phyloP scores from a whole-genome alignment of 306 rosid species.

The Trichosanthes truncata region DNA sequence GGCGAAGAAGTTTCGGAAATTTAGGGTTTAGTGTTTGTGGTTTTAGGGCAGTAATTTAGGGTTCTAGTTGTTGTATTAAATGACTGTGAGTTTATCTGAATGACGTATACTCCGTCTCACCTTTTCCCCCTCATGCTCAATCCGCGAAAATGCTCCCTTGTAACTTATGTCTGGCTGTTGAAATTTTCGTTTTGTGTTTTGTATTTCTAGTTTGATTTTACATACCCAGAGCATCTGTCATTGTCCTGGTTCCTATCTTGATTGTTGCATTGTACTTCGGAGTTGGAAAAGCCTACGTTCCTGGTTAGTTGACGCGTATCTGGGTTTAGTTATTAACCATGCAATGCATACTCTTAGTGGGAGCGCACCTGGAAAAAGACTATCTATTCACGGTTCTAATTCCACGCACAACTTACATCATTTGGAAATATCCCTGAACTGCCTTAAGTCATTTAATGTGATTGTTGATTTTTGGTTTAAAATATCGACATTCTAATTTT shows the following conservation, averaged over 20 bases:
- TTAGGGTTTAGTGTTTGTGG: constrained; percentile 9
- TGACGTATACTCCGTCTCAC: background rate
- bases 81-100: background rate
- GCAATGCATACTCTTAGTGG: background rate
- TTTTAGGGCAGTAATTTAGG: constrained; percentile 6
- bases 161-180: background rate
- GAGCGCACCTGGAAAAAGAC: background rate
- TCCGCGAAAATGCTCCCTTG: background rate
- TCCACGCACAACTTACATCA: background rate
- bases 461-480: background rate
- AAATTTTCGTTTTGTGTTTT: background rate
- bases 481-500: background rate
- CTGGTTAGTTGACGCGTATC: background rate
- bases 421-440: background rate
- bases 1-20: background rate
- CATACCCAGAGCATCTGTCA: background rate
- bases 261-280: background rate
- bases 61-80: background rate
- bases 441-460: background rate
- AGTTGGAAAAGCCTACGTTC: background rate
- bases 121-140: background rate
- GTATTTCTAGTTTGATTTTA: background rate
- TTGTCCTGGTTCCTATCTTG: background rate
- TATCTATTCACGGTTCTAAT: background rate
- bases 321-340: background rate